Evolutionary conservation across 164 flowering plant species (phyloP), one percentile per base, ranked within the genome.

Genomic region (Macadamia tetraphylla): DNA sequence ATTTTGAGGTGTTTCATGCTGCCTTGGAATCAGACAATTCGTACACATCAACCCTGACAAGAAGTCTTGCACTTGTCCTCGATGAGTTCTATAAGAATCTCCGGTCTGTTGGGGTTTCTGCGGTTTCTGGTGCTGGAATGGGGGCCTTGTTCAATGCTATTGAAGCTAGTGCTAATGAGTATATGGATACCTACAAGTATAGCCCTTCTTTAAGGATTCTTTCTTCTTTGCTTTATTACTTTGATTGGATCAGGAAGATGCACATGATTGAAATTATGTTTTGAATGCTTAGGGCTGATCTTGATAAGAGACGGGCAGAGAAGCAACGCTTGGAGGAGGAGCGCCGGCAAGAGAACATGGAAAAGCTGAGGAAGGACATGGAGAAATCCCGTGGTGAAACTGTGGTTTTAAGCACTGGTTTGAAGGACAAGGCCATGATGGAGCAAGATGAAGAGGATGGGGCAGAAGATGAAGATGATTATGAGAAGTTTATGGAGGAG

Each of bases 61-160:
- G 91, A 29, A 92, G 96, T 74, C 92, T 94, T 51, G 79, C 94
- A 42, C 92, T 94, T 62, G 88, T 80, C 9, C 84, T 94, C 58
- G 98, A 94, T 66, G 94, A 90, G 71, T 94, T 94, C 81, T 94
- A 90, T 70, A 87, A 81, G 61, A 92, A 90, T 74, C 83, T 94
- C 43, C 82, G 73, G 40, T 83, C 94, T 23, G 97, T 90, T 66
- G 99, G 99, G 57, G 98, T 94, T 1, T 94, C 99, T 71, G 95
- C 99, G 35, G 81, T 90, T 68, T 69, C 95, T 73, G 97, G 99
- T 68, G 82, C 87, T 72, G 99, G 99, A 59, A 87, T 92, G 87
- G 90, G 82, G 29, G 88, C 76, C 29, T 92, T 92, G 79, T 92
- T 94, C 66, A 85, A 88, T 73, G 84, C 96, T 56, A 78, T 94